phyloP scores from a whole-genome alignment of 1,284 basidiomycete genomes.

The Malassezia sp. region DNA sequence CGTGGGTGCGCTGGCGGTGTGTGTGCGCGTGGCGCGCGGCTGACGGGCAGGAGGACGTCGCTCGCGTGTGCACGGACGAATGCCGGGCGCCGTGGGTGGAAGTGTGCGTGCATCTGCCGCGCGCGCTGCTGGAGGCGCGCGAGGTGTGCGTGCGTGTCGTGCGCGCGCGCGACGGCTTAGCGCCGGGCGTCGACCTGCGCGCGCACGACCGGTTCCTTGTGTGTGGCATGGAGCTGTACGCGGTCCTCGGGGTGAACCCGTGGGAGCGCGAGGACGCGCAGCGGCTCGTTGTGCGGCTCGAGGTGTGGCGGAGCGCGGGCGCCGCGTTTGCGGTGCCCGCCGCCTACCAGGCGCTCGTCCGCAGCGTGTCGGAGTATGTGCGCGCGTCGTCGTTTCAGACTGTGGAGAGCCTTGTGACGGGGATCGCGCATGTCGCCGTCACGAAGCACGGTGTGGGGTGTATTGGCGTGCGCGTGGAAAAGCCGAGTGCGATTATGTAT shows the following conservation, averaged over 20 bases:
- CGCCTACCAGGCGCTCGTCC: constrained; percentile 17
- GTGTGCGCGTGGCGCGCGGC: too few relatives aligned
- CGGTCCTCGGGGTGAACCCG: constrained; percentile 62
- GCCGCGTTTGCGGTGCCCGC: constrained; percentile 1
- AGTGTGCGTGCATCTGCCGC: constrained; percentile 52
- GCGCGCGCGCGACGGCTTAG: constrained; percentile 1
- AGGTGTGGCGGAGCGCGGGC: too few relatives aligned
- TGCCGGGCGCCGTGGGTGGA: constrained; percentile 48
- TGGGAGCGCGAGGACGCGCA: constrained; percentile 63
- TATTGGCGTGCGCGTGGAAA: constrained; percentile 55
- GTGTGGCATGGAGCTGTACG: constrained; percentile 49
- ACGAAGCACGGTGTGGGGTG: constrained; percentile 26
- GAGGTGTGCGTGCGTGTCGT: constrained; percentile 50
- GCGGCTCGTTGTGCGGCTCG: constrained; percentile 57
- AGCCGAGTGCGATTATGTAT: constrained; percentile 65
- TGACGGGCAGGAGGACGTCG: constrained; percentile 51
- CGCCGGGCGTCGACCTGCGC: not conserved
- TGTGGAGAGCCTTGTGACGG: constrained; percentile 62
- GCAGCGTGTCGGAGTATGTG: constrained; percentile 48
- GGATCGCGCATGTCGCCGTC: constrained; percentile 53
- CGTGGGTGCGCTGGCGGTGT: constrained; percentile 26
- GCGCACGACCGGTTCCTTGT: constrained; percentile 47
- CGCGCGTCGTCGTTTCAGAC: constrained; percentile 56
- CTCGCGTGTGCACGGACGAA: constrained; percentile 49
- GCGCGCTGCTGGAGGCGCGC: constrained; percentile 54